Conservation (phyloP, 1,139 yeast genomes). For the Kurtzmaniella quercitrusa region DNA sequence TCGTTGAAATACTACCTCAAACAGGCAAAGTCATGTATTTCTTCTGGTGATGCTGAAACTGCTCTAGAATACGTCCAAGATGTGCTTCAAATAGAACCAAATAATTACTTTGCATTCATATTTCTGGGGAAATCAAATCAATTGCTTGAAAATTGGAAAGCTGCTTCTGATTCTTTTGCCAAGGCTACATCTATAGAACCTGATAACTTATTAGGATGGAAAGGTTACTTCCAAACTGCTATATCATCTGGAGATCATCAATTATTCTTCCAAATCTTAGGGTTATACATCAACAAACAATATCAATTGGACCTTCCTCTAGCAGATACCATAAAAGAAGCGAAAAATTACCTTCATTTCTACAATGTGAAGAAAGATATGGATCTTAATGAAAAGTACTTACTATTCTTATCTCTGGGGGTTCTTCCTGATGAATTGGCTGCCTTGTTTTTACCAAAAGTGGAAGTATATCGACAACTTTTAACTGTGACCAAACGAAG, state of each 20-base stretch:
- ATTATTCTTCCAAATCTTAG: slow-evolving; percentile 45
- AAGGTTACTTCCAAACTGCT: slow-evolving; percentile 57
- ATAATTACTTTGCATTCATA: slow-evolving; percentile 62
- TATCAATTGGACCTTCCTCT: slow-evolving; percentile 32
- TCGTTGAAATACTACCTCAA: slow-evolving; percentile 46
- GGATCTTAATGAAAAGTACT: slow-evolving; percentile 40
- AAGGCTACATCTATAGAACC: slow-evolving; percentile 57
- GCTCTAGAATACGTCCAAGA: slow-evolving; percentile 51
- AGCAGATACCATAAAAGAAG: slow-evolving; percentile 45
- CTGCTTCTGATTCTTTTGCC: slow-evolving; percentile 48
- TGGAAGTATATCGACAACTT: slow-evolving; percentile 46
- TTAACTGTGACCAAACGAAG: slow-evolving; percentile 39
- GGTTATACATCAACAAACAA: slow-evolving; percentile 18
- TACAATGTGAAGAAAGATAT: slow-evolving; percentile 26
- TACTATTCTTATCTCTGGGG: slow-evolving; percentile 60
- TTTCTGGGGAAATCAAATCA: slow-evolving; percentile 60
- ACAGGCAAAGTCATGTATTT: slow-evolving; percentile 57
- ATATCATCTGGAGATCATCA: slow-evolving; percentile 33
- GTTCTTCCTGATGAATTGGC: slow-evolving; percentile 53
- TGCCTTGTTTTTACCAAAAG: slow-evolving; percentile 44
- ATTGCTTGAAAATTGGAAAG: slow-evolving; percentile 29
- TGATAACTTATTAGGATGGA: slow-evolving; percentile 67
- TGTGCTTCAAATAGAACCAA: slow-evolving; percentile 50
- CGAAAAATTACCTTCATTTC: slow-evolving; percentile 40
- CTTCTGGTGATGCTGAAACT: slow-evolving; percentile 51